phyloP scores from a whole-genome alignment of 1,284 basidiomycete genomes.

The Malassezia psittaci region DNA sequence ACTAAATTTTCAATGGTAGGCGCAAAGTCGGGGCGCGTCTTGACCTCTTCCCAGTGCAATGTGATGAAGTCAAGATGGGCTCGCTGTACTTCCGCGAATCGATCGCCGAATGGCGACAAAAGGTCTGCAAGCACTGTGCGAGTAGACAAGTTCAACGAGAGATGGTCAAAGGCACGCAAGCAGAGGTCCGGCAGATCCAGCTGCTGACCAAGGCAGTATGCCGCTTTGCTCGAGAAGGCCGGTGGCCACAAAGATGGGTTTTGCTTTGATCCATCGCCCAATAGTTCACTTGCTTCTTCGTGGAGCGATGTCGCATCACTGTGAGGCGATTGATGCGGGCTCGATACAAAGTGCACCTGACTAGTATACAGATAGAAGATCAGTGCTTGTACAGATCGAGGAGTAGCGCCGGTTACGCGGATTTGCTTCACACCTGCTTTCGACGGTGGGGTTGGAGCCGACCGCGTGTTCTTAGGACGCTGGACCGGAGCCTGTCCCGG shows the following conservation, averaged over 20 bases:
- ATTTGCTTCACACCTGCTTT: constrained; percentile 10
- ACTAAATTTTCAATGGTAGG: constrained; percentile 24
- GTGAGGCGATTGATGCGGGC: constrained; percentile 15
- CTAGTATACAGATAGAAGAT: constrained; percentile 36
- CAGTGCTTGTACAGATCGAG: constrained; percentile 29
- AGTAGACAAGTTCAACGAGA: constrained; percentile 22
- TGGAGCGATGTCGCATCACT: constrained; percentile 15
- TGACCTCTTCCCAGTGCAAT: constrained; percentile 30
- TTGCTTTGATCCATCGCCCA: constrained; percentile 20
- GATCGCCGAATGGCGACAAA: constrained; percentile 31
- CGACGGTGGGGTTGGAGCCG: not conserved
- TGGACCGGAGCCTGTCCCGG: not conserved
- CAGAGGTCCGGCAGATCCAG: constrained; percentile 26
- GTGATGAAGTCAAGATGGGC: constrained; percentile 30
- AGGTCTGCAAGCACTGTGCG: constrained; percentile 27
- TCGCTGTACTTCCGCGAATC: constrained; percentile 29
- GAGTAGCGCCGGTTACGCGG: constrained; percentile 22
- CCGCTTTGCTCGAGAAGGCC: constrained; percentile 26
- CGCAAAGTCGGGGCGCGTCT: constrained; percentile 29
- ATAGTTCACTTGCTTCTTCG: constrained; percentile 13
- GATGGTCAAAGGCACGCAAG: constrained; percentile 27
- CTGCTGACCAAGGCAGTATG: constrained; percentile 31
- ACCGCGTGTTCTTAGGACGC: not conserved
- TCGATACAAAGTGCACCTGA: constrained; percentile 23
- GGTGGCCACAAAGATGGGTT: constrained; percentile 22